Percentiles rank a stretch among this genome's conserved stretches.
Evolutionary conservation across 805 yeast species (phyloP).

Genomic region (Candida cerambycidarum): DNA sequence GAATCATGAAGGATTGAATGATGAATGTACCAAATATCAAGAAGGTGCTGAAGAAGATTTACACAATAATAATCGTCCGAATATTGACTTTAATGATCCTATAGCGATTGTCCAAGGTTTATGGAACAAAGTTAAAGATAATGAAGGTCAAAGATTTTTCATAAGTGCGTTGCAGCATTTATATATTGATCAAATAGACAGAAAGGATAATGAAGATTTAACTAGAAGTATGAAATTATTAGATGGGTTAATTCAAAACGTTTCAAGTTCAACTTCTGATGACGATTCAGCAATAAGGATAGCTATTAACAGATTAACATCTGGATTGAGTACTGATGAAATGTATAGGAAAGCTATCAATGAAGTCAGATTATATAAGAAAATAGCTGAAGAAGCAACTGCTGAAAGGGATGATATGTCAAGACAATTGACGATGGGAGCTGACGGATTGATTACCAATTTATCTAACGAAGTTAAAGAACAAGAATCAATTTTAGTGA

Average conservation of each 20-base stretch:
- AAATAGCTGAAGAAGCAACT: slow-evolving; percentile 52
- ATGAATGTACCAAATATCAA: slow-evolving; percentile 63
- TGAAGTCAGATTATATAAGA: slow-evolving; percentile 54
- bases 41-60: slow-evolving; percentile 48
- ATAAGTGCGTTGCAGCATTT: slow-evolving; percentile 67
- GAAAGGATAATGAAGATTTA: slow-evolving; percentile 42
- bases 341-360: slow-evolving; percentile 68
- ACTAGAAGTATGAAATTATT: slow-evolving; percentile 58
- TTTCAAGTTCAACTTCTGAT: slow-evolving; percentile 52
- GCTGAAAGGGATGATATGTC: slow-evolving; percentile 65
- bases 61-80: slow-evolving; percentile 31
- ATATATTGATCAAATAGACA: slow-evolving; percentile 54
- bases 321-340: slow-evolving; percentile 80
- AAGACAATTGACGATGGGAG: slow-evolving; percentile 68
- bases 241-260: slow-evolving; percentile 63
- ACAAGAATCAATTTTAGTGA: slow-evolving; percentile 54
- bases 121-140: slow-evolving; percentile 56
- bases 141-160: slow-evolving; percentile 59
- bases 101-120: slow-evolving; percentile 62
- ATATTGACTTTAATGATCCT: slow-evolving; percentile 68
- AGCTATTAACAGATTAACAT: slow-evolving; percentile 70
- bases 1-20: slow-evolving; percentile 57
- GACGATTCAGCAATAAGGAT: slow-evolving; percentile 59
- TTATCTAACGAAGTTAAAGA: slow-evolving; percentile 63
- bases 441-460: slow-evolving; percentile 67